These are phyloP conservation scores for Fagopyrum tataricum DNA, from an alignment of 148 eudicot species.

Conservation along the genomic window DNA sequence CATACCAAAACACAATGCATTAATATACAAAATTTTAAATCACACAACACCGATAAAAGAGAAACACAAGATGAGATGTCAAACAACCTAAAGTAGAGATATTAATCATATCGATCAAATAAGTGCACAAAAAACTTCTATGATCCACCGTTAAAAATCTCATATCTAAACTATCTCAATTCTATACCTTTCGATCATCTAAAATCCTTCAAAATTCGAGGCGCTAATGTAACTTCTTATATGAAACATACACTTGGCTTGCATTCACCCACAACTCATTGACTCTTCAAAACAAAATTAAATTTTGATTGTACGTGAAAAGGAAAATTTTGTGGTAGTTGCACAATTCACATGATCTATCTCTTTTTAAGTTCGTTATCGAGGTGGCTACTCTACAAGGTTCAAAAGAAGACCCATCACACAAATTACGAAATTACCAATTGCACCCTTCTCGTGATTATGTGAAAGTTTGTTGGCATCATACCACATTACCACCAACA, in stretches of 20 bases:
- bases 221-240: background rate
- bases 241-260: background rate
- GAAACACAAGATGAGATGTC: no score
- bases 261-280: background rate
- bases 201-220: no score
- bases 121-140: no score
- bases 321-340: background rate
- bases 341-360: constrained; percentile 1
- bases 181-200: no score
- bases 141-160: no score
- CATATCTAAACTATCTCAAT: no score
- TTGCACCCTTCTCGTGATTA: background rate
- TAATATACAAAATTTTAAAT: no score
- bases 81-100: no score
- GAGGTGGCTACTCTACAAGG: background rate
- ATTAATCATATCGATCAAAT: no score
- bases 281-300: background rate
- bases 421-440: background rate
- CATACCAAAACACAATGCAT: no score
- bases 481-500: background rate
- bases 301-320: background rate
- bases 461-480: background rate
- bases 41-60: no score
- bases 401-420: background rate
- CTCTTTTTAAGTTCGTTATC: background rate